Conservation (phyloP, 176 grass and related monocot genomes). For the Thinopyrum elongatum region DNA sequence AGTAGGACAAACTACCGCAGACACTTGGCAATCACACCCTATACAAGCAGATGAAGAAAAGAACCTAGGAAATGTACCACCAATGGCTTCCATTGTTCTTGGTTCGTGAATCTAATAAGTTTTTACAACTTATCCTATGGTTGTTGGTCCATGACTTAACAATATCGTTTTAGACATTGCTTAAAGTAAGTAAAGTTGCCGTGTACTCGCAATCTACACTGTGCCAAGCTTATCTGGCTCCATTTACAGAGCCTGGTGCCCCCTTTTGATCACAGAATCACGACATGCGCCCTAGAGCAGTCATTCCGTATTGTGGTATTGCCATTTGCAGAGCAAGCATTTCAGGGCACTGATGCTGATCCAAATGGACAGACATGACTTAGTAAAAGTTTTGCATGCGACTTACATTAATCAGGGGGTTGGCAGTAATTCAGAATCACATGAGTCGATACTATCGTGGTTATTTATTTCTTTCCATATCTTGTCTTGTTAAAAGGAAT, state of each 20-base stretch:
- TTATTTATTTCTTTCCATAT: neutral
- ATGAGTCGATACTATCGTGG: neutral
- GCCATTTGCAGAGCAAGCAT: conserved; percentile 4
- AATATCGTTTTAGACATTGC: neutral
- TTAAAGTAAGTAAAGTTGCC: neutral
- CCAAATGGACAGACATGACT: neutral
- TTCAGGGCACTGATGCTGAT: neutral
- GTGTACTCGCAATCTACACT: neutral
- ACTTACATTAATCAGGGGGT: neutral
- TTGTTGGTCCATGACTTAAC: neutral
- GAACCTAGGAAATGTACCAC: neutral
- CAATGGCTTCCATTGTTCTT: neutral
- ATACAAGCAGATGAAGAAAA: neutral
- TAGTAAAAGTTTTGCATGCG: neutral
- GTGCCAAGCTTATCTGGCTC: neutral
- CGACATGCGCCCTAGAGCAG: neutral
- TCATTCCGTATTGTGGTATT: neutral
- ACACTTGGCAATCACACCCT: neutral
- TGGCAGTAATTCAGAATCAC: neutral
- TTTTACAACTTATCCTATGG: neutral
- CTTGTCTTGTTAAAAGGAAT: neutral
- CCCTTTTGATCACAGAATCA: neutral
- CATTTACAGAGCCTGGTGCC: neutral
- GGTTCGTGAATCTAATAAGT: neutral
- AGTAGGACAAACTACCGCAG: neutral